Base-by-base conservation (phyloP, 768 basidiomycete genomes). In the Amanita rubescens region DNA sequence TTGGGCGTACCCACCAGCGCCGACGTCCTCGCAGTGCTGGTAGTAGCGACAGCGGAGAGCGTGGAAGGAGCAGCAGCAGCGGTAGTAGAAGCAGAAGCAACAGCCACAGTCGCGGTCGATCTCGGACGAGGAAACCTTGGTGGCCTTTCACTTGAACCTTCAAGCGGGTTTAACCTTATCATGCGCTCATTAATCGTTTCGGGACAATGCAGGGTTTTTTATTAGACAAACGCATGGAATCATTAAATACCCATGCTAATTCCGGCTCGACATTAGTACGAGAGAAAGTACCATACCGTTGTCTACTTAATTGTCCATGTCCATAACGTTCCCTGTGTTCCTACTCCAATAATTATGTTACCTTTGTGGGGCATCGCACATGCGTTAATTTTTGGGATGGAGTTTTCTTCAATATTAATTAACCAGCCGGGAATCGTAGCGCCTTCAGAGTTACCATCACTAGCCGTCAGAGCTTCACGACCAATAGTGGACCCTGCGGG, bases 331-430 rank as follows among this genome's bases (percentile, higher is more conserved):
- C 71, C 71, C 50, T 63, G 62, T 6, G 69, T 65, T 4, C 75
- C 75, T 44, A 72, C 69, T 22, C 69, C 75, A 19, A 73, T 62
- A 49, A 77, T 63, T 12, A 69, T 56, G 34, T 62, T 62, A 5
- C 79, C 81, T 38, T 69, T 70, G 58, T 70, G 65, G 0, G 75
- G 69, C 61, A 81, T 69, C 7, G 67, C 68, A 55, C 74, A 73
- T 37, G 67, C 69, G 56, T 71, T 67, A 7, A 82, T 57, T 42
- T 55, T 61, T 32, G 60, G 60, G 34, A 58, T 59, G 0, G 63
- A 62, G 3, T 50, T 38, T 17, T 43, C 58, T 45, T 53, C 52
- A 24, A 53, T 54, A 24, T 19, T 47, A 22, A 53, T 25, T 15
- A 30, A 25, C 52, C 52, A 53, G 22, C 52, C 52, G 1, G 44